Evolutionary conservation across 805 yeast species (phyloP).

Genomic region (Metschnikowia matae): DNA sequence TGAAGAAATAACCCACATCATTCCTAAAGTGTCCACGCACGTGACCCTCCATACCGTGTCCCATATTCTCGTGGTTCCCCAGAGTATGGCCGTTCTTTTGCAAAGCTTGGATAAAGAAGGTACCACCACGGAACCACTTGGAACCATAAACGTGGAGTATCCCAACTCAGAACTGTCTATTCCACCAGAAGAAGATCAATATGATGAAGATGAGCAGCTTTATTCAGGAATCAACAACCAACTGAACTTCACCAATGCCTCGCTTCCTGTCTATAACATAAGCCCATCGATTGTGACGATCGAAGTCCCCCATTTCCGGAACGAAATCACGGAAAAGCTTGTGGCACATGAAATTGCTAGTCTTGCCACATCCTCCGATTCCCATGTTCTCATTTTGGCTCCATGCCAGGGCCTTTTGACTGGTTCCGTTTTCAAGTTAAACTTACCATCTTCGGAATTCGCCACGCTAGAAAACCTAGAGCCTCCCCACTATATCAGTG

Average conservation of each 20-base stretch:
- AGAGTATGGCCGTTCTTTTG: slow-evolving; percentile 15
- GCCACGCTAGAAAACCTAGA: slow-evolving; percentile 28
- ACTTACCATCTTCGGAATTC: slow-evolving; percentile 11
- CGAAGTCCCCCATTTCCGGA: slow-evolving; percentile 33
- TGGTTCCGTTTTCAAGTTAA: slow-evolving; percentile 24
- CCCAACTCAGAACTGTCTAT: slow-evolving; percentile 13
- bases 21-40: slow-evolving; percentile 9
- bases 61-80: slow-evolving; percentile 18
- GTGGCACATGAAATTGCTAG: slow-evolving; percentile 23
- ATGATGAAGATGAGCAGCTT: slow-evolving; percentile 49
- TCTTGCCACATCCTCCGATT: slow-evolving; percentile 5
- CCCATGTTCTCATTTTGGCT: slow-evolving; percentile 29
- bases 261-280: slow-evolving; percentile 12
- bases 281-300: slow-evolving; percentile 15
- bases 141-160: slow-evolving; percentile 14
- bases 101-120: slow-evolving; percentile 13
- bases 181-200: slow-evolving; percentile 29
- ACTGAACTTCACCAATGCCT: neutral
- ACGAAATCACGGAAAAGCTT: slow-evolving; percentile 32
- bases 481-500: slow-evolving; percentile 64
- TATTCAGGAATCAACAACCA: slow-evolving; percentile 31
- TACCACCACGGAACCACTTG: slow-evolving; percentile 9
- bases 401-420: slow-evolving; percentile 36
- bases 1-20: slow-evolving; percentile 19
- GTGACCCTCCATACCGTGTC: neutral